phyloP scores from a whole-genome alignment of 805 yeast species.

The Lipomyces orientalis region DNA sequence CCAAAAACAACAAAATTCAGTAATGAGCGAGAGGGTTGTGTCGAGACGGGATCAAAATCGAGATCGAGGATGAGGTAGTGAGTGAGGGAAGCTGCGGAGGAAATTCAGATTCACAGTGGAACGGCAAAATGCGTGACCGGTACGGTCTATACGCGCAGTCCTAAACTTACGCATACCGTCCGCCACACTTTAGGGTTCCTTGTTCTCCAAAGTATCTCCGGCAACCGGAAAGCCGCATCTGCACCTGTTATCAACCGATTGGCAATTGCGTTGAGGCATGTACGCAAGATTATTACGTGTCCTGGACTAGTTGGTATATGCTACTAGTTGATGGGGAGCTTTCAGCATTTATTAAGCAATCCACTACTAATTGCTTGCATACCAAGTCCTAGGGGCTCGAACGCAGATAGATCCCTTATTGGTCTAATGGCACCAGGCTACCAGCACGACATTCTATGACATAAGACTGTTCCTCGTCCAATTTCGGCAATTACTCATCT shows the following conservation, averaged over 20 bases:
- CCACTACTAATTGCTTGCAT: too few species aligned
- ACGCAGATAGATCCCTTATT: too few species aligned
- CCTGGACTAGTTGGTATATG: too few species aligned
- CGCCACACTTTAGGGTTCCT: neutral
- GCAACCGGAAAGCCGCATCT: neutral
- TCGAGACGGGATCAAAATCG: neutral
- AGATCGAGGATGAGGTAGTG: conserved; percentile 6
- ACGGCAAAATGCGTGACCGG: neutral
- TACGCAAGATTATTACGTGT: too few species aligned
- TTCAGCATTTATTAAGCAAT: too few species aligned
- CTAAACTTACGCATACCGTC: neutral
- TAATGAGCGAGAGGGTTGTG: neutral
- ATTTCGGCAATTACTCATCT: too few species aligned
- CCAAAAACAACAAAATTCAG: neutral
- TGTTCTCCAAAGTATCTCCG: neutral
- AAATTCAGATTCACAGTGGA: neutral
- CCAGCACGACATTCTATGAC: too few species aligned
- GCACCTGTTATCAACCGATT: neutral
- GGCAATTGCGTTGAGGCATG: too few species aligned
- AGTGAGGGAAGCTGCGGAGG: neutral
- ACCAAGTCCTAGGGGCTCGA: too few species aligned
- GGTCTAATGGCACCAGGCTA: too few species aligned
- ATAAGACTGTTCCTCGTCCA: too few species aligned
- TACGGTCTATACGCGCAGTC: neutral
- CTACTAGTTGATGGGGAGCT: too few species aligned